Evolutionary conservation across 2,329 filamentous ascomycete genomes (phyloP), one percentile per base, ranked within the genome.

Genomic region (Didymella sp.): DNA sequence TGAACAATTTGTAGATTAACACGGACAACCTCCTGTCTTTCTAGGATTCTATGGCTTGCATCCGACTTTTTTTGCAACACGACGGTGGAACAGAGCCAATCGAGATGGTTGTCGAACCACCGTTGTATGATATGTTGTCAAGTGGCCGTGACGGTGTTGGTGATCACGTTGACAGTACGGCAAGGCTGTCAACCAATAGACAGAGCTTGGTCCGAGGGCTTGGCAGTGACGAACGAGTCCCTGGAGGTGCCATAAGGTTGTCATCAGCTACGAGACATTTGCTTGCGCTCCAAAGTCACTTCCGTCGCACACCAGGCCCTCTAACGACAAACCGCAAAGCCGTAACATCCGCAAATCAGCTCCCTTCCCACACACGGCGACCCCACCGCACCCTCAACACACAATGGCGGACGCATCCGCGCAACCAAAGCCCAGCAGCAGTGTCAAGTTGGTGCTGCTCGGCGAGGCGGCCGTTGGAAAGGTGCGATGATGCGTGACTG

Each of bases 391-490:
- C 4, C 17, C 62, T 30, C 42, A 31, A 42, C 35, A 66, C 60
- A 66, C 61, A 52, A 94, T 93, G 90, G 87, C 89, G 74, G 90
- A 93, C 76, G 82, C 85, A 75, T 79, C 81, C 68, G 77, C 80
- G 68, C 83, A 87, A 70, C 90, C 92, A 60, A 99, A 98, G 83
- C 95, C 95, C 62, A 98, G 93, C 84, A 98, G 93, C 87, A 99
- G 95, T 82, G 95, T 99, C 78, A 99, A 99, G 89, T 89, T 99
- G 69, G 95, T 99, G 65, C 86, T 99, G 75, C 88, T 99, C 56
- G 95, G 95, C 68, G 95, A 99, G 82, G 95, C 95, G 63, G 95
- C 95, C 59, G 95, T 99, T 56, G 95, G 95, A 86, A 99, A 99
- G 89, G 95, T 96, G 82, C 60, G 78, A 66, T 42, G 17, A 11